Base-by-base conservation (phyloP, 768 basidiomycete species). In the Sistotremastrum niveocremeum region DNA sequence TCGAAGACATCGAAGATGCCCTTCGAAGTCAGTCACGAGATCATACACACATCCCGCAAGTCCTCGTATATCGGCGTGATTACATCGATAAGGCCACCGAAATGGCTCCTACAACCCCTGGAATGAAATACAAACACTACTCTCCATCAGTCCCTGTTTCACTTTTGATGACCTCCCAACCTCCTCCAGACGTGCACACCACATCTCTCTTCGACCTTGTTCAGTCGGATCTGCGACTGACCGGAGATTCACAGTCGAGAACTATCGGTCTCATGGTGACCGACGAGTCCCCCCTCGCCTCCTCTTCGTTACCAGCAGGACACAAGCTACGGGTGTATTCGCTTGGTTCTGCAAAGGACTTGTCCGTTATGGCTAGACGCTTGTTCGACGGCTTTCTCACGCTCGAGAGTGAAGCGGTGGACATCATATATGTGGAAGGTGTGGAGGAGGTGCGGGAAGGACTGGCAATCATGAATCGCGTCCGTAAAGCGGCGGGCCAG, bases 71-170 rank as follows among this genome's bases (percentile, higher is more conserved):
- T 58, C 70, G 73, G 44, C 75, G 86, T 8, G 87, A 94, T 60
- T 93, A 80, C 56, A 54, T 64, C 33, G 84, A 85, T 55, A 68
- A 74, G 36, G 62, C 61, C n/a, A 67, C 84, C 47, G 86, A 89
- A 59, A 67, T 69, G 36, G 74, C 79, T 0, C 95, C 95, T 6
- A 90, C 89, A 6, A 98, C 95, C 0, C 95, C 95, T 2, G 95
- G 95, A 33, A 95, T 97, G 93, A 99, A 99, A 65, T 99, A 99
- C 61, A 77, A 83, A 43, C 95, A 99, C 64, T 99, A 99, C 60
- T 84, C 93, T 28, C 95, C 95, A 2, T 67, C 81, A 1, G 80
- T 91, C 4, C 89, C 90, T 2, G 86, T 97, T 32, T 76, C 74
- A 20, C 73, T 98, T 5, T 65, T 90, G 36, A 70, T 73, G 50